These are phyloP conservation scores for Penicillium sp. DNA, from an alignment of 2,329 filamentous ascomycete species.

Conservation along the genomic window DNA sequence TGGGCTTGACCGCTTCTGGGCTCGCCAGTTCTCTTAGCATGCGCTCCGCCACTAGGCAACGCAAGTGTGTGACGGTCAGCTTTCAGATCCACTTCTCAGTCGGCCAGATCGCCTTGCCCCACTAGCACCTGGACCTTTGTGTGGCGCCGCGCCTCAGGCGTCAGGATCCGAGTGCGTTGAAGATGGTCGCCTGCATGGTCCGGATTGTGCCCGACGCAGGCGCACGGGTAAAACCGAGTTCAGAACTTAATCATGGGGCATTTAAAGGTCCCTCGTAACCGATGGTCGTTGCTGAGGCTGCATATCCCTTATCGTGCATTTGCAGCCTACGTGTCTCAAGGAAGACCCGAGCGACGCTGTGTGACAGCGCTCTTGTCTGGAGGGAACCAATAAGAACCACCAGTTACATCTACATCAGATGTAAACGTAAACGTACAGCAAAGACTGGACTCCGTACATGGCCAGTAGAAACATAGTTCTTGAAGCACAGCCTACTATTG, in stretches of 20 bases:
- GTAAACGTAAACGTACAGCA: too few relatives aligned
- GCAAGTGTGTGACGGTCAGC: conserved; percentile 5
- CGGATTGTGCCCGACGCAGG: conserved; percentile 14
- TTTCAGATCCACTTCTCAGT: neutral
- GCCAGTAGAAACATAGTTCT: neutral
- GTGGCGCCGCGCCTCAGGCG: conserved; percentile 22
- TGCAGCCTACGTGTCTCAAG: conserved; percentile 2
- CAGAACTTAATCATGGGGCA: conserved; percentile 8
- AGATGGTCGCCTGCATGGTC: conserved; percentile 17
- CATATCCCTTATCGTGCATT: conserved; percentile 1
- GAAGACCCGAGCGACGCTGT: neutral
- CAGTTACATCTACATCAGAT: too few relatives aligned
- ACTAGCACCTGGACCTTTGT: conserved; percentile 18
- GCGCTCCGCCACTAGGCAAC: conserved; percentile 1
- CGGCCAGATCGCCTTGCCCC: conserved; percentile 11
- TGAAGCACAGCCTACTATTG: conserved; percentile 8
- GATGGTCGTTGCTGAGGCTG: conserved; percentile 4
- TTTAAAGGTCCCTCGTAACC: neutral
- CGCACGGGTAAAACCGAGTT: conserved; percentile 15
- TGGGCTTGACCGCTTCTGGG: conserved; percentile 14
- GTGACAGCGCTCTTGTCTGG: neutral
- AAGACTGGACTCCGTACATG: too few relatives aligned
- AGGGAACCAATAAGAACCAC: neutral
- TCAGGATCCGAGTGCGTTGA: conserved; percentile 10
- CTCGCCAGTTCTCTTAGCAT: neutral